phyloP scores from a whole-genome alignment of 2,329 filamentous ascomycete genomes.

The Fusarium nanum region DNA sequence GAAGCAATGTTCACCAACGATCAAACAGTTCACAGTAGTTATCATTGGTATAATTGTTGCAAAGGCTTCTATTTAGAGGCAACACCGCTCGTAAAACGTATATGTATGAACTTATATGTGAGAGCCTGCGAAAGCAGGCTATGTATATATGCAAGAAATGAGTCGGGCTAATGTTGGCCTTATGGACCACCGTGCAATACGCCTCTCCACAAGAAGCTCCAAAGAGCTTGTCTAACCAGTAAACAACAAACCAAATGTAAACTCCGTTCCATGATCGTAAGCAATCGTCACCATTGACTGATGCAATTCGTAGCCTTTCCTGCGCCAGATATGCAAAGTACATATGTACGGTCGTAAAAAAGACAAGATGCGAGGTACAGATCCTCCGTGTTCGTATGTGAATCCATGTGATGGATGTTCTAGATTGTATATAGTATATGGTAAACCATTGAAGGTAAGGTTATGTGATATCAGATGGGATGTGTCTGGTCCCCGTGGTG shows the following conservation, averaged over 20 bases:
- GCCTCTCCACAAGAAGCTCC: slow-evolving; percentile 11
- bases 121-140: slow-evolving; percentile 10
- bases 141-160: slow-evolving; percentile 22
- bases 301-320: slow-evolving; percentile 42
- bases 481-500: slow-evolving; percentile 22
- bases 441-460: background rate
- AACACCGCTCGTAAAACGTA: background rate
- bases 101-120: slow-evolving; percentile 3
- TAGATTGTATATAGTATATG: slow-evolving; percentile 21
- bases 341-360: slow-evolving; percentile 37
- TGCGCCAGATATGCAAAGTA: slow-evolving; percentile 45
- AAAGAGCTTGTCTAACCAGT: slow-evolving; percentile 13
- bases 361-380: slow-evolving; percentile 13
- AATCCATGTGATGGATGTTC: slow-evolving; percentile 8
- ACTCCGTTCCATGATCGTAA: slow-evolving; percentile 46
- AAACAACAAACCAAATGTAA: slow-evolving; percentile 25
- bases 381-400: slow-evolving; percentile 8
- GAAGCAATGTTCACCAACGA: slow-evolving; percentile 5
- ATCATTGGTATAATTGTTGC: slow-evolving; percentile 3
- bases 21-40: background rate
- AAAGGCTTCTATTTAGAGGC: slow-evolving; percentile 22
- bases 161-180: slow-evolving; percentile 2
- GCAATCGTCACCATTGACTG: slow-evolving; percentile 36
- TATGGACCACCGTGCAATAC: slow-evolving; percentile 1
- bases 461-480: slow-evolving; percentile 8